A percentile compares a stretch with the other conserved stretches of the same genome.
Conservation (phyloP, 306 rosid species). For the Delonix regia region DNA sequence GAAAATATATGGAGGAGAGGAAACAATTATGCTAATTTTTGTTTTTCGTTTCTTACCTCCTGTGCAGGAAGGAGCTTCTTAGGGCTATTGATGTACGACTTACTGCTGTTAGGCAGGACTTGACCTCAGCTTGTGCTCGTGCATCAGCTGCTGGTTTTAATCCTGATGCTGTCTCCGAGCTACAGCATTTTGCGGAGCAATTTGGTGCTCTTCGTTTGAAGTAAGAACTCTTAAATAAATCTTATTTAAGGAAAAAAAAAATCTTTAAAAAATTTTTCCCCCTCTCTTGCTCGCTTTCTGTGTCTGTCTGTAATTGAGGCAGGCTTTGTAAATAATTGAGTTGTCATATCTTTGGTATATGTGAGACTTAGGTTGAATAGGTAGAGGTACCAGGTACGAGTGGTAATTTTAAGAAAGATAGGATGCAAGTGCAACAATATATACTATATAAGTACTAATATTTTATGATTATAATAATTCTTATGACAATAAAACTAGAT, state of each 20-base stretch:
- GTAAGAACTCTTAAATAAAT: conserved; percentile 53
- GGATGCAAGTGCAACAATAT: background rate
- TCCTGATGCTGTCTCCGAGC: conserved; percentile 51
- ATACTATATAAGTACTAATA: background rate
- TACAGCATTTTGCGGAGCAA: conserved; percentile 60
- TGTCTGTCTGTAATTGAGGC: background rate
- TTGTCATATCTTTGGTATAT: background rate
- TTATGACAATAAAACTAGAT: background rate
- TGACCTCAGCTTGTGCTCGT: conserved; percentile 61
- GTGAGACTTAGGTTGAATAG: background rate
- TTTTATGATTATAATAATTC: background rate
- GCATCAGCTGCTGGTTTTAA: conserved; percentile 75
- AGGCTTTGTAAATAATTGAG: background rate
- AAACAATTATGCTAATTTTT: background rate
- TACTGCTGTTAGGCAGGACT: conserved; percentile 60
- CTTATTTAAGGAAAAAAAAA: conserved; percentile 1
- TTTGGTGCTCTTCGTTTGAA: conserved; percentile 63
- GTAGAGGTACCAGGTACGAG: background rate
- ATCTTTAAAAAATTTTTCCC: background rate
- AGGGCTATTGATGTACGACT: conserved; percentile 75
- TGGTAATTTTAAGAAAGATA: background rate
- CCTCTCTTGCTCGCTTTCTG: background rate
- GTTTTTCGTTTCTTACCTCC: background rate
- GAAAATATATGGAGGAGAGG: background rate
- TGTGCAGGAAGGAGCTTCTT: conserved; percentile 64